Base-by-base conservation (phyloP, 2,329 filamentous ascomycete species). In the Microsporum audouinii region DNA sequence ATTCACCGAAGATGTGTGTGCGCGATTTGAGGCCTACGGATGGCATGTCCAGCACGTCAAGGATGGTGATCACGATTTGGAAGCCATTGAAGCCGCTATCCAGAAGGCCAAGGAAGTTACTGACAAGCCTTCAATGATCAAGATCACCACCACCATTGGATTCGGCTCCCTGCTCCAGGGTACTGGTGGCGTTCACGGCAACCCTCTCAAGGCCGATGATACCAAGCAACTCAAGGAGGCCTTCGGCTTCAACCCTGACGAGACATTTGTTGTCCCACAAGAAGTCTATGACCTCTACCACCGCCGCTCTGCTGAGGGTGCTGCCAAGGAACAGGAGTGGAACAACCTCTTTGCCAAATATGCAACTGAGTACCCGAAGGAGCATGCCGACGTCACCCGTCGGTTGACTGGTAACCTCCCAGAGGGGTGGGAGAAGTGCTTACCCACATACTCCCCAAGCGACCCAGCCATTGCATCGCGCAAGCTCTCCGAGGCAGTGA, bases 111-210 rank as follows among this genome's bases (percentile, higher is more conserved):
- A 92, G 81, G 80, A 86, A 67, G 88, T 95, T 78, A 97, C 85
- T 77, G 85, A 97, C 83, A 99, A 97, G 88, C 94, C 94, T 66
- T 88, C 91, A 64, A 80, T 99, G 72, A 96, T 99, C 82, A 91
- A 95, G 82, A 85, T 99, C 70, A 91, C 86, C 75, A 99, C 94
- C 74, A 97, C 89, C 76, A 99, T 99, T 74, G 94, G 94, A 71
- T 99, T 87, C 79, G 94, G 94, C 71, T 97, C 94, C 70, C 84
- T 88, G 77, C 85, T 94, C 71, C 84, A 95, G 82, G 94, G 94
- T 72, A 97, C 94, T 68, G 88, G 89, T 76, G 89, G 89, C 77
- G 94, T 99, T 65, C 94, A 99, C 84, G 94, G 94, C 70, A 91
- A 92, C 76, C 88, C 94, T 64, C 85, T 99, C 68, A 97, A 97